Percentiles rank a stretch among this genome's conserved stretches.
Evolutionary conservation across 495 filamentous ascomycete genomes (phyloP).

Genomic region (Tuber magnatum): DNA sequence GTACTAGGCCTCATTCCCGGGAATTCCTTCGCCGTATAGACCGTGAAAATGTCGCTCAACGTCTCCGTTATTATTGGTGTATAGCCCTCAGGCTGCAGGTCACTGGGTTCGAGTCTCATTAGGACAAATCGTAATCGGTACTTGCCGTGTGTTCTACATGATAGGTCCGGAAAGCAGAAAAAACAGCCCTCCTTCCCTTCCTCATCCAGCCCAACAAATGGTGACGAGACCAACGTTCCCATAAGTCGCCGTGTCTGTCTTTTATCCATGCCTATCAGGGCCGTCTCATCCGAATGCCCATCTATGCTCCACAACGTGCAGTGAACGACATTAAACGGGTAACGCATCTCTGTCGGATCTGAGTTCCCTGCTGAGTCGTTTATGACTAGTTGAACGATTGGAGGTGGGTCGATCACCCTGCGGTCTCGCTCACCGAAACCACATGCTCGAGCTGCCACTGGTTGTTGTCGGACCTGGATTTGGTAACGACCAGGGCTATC

Average conservation of each 20-base stretch:
- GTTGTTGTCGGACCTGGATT: slow-evolving; percentile 81
- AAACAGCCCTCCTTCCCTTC: slow-evolving; percentile 66
- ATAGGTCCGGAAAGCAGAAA: slow-evolving; percentile 92
- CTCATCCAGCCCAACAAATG: slow-evolving; percentile 64
- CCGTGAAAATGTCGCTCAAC: slow-evolving; percentile 74
- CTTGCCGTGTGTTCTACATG: slow-evolving; percentile 74
- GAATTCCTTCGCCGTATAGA: slow-evolving; percentile 95
- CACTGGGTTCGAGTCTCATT: slow-evolving; percentile 61
- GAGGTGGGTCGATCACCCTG: slow-evolving; percentile 88
- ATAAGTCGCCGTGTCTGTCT: slow-evolving; percentile 62
- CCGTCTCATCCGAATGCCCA: slow-evolving; percentile 55
- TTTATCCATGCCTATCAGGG: slow-evolving; percentile 45
- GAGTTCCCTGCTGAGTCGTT: slow-evolving; percentile 52
- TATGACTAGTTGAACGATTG: slow-evolving; percentile 80
- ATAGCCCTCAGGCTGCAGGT: slow-evolving; percentile 38
- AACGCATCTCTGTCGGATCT: slow-evolving; percentile 57
- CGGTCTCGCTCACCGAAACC: slow-evolving; percentile 91
- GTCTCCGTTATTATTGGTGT: slow-evolving; percentile 42
- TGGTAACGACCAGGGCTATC: slow-evolving; percentile 45
- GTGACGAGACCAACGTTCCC: slow-evolving; percentile 68
- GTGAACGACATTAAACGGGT: slow-evolving; percentile 74
- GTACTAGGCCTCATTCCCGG: slow-evolving; percentile 80
- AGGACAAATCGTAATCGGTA: slow-evolving; percentile 83
- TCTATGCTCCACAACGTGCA: slow-evolving; percentile 65
- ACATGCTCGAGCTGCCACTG: slow-evolving; percentile 80